phyloP scores from a whole-genome alignment of 495 filamentous ascomycete species.

The Talaromyces ruber region DNA sequence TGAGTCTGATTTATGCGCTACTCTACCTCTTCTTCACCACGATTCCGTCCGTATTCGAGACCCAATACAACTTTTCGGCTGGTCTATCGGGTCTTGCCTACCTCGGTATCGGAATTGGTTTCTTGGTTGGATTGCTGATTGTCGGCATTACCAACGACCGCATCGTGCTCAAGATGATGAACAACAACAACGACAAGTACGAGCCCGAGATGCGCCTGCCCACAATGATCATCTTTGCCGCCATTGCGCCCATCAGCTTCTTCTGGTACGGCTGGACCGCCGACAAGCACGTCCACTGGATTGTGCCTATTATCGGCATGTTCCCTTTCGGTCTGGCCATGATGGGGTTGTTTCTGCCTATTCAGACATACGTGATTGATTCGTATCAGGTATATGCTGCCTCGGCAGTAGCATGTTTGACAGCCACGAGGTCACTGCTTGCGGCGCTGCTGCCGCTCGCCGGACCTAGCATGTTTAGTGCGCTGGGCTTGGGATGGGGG shows the following conservation, averaged over 20 bases:
- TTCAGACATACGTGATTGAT: conserved; percentile 29
- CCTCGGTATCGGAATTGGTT: conserved; percentile 51
- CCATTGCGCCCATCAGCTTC: conserved; percentile 25
- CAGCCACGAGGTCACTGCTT: conserved; percentile 46
- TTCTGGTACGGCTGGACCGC: conserved; percentile 27
- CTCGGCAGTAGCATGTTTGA: conserved; percentile 48
- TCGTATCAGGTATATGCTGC: conserved; percentile 38
- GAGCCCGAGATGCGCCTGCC: conserved; percentile 61
- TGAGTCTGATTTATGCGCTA: conserved; percentile 55
- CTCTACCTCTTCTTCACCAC: conserved; percentile 64
- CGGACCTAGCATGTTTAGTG: conserved; percentile 51
- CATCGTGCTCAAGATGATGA: conserved; percentile 47
- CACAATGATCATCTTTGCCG: conserved; percentile 47
- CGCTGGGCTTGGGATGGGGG: conserved; percentile 57
- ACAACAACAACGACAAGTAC: conserved; percentile 41
- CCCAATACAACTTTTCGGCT: conserved; percentile 44
- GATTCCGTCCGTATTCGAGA: conserved; percentile 53
- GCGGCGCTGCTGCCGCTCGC: conserved; percentile 58
- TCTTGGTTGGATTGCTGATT: conserved; percentile 36
- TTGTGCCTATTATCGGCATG: conserved; percentile 28
- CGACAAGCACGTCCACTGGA: conserved; percentile 19
- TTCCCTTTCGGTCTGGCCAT: conserved; percentile 15
- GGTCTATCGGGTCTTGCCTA: conserved; percentile 53
- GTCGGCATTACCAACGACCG: conserved; percentile 47
- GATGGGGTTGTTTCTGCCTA: conserved; percentile 18